A percentile compares a stretch with the other conserved stretches of the same genome.
phyloP scores from a whole-genome alignment of 2,329 filamentous ascomycete genomes.

The Monascus ruber region DNA sequence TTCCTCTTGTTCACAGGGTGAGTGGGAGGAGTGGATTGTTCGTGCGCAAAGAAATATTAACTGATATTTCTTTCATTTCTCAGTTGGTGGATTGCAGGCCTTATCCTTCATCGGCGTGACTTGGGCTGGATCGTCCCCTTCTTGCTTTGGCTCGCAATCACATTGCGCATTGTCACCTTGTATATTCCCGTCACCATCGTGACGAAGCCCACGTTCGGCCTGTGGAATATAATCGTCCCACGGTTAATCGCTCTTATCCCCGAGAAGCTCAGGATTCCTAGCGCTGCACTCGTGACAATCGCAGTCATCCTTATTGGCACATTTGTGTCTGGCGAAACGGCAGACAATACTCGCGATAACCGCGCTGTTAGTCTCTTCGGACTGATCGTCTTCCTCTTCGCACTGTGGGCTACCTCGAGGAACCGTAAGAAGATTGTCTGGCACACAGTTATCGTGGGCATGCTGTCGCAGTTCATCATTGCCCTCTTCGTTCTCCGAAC shows the following conservation, averaged over 20 bases:
- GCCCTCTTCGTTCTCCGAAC: slow-evolving; percentile 82
- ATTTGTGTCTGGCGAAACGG: slow-evolving; percentile 59
- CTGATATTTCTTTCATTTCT: slow-evolving; percentile 6
- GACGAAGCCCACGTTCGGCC: slow-evolving; percentile 52
- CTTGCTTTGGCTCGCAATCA: slow-evolving; percentile 64
- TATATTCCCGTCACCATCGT: slow-evolving; percentile 58
- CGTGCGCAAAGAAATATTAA: slow-evolving; percentile 1
- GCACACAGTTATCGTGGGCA: slow-evolving; percentile 78
- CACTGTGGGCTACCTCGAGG: slow-evolving; percentile 60
- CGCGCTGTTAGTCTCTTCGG: slow-evolving; percentile 74
- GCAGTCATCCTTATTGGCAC: slow-evolving; percentile 65
- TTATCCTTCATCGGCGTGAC: slow-evolving; percentile 60
- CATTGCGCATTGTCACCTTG: slow-evolving; percentile 61
- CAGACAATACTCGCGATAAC: slow-evolving; percentile 67
- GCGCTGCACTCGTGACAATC: slow-evolving; percentile 54
- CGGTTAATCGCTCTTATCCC: slow-evolving; percentile 53
- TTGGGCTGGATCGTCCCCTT: slow-evolving; percentile 78
- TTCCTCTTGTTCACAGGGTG: slow-evolving; percentile 45
- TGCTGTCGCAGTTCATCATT: slow-evolving; percentile 78
- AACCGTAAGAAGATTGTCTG: slow-evolving; percentile 51
- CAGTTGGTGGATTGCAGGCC: slow-evolving; percentile 65
- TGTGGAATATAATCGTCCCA: slow-evolving; percentile 57
- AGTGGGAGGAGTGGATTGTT: slow-evolving; percentile 10
- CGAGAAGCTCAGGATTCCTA: slow-evolving; percentile 50
- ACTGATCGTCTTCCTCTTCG: slow-evolving; percentile 55